phyloP scores from a whole-genome alignment of 805 yeast species.

The Candida arabinofermentans region DNA sequence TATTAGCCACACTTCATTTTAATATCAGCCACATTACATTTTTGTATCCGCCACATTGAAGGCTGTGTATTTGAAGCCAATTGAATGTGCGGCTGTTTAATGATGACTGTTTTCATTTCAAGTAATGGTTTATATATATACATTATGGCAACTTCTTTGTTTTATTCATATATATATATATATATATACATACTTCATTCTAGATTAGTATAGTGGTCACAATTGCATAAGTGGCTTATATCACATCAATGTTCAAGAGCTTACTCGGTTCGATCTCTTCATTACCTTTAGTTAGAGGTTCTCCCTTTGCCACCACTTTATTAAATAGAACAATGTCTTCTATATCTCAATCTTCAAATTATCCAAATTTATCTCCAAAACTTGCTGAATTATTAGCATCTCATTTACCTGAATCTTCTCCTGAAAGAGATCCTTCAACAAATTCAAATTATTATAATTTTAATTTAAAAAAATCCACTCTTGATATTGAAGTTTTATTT shows the following conservation, averaged over 20 bases:
- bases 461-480: slow-evolving; percentile 44
- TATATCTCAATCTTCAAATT: slow-evolving; percentile 15
- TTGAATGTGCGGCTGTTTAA: not conserved
- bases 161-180: not conserved
- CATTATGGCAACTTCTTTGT: not conserved
- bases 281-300: not conserved
- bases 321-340: not conserved
- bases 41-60: too few relatives aligned
- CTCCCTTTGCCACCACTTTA: not conserved
- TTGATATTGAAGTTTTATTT: slow-evolving; percentile 56
- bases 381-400: slow-evolving; percentile 22
- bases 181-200: not conserved
- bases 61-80: not conserved
- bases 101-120: not conserved
- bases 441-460: slow-evolving; percentile 65
- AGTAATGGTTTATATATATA: not conserved
- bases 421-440: slow-evolving; percentile 74
- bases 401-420: slow-evolving; percentile 36
- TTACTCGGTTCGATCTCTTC: not conserved
- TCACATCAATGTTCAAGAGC: not conserved
- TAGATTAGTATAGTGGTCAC: too few relatives aligned
- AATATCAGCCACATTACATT: too few relatives aligned
- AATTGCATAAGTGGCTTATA: too few relatives aligned
- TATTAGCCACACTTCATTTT: too few relatives aligned
- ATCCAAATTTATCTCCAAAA: slow-evolving; percentile 26